Conservation (phyloP, 1,284 basidiomycete species). For the Hypsizygus ulmarius region DNA sequence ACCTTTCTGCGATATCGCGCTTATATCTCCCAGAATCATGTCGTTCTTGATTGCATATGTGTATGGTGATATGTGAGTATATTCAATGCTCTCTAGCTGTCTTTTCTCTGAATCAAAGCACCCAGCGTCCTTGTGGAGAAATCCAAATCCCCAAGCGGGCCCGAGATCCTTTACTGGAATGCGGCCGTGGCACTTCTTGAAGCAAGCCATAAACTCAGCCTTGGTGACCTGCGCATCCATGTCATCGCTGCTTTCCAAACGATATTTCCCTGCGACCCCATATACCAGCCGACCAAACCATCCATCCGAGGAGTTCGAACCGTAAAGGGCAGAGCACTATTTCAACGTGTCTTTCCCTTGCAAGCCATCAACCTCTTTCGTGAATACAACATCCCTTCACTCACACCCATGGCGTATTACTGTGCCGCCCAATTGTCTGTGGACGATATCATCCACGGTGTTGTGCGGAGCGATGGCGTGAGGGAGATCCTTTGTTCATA, state of each 20-base stretch:
- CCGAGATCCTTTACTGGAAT: constrained; percentile 13
- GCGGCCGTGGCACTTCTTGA: constrained; percentile 16
- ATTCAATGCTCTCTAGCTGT: background rate
- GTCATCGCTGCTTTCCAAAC: constrained; percentile 13
- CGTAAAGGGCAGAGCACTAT: constrained; percentile 7
- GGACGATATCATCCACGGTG: constrained; percentile 20
- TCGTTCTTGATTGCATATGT: constrained; percentile 18
- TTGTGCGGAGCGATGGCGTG: constrained; percentile 13
- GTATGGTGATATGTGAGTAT: constrained; percentile 22
- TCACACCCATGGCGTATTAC: constrained; percentile 24
- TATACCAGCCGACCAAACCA: constrained; percentile 3
- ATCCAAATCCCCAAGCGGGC: background rate
- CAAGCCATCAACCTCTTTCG: constrained; percentile 20
- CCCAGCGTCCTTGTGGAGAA: background rate
- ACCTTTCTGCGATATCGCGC: constrained; percentile 15
- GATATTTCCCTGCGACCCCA: constrained; percentile 3
- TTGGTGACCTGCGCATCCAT: constrained; percentile 8
- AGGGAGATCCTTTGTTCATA: constrained; percentile 4
- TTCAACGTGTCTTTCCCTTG: constrained; percentile 18
- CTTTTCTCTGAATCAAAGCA: background rate
- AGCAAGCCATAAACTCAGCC: constrained; percentile 14
- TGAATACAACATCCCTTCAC: constrained; percentile 15
- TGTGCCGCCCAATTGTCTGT: constrained; percentile 21
- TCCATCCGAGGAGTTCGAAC: constrained; percentile 17
- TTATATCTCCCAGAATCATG: constrained; percentile 16